A percentile compares a stretch with the other conserved stretches of the same genome.
Conservation (phyloP, 257 asterid genomes). For the Cruciata laevipes region DNA sequence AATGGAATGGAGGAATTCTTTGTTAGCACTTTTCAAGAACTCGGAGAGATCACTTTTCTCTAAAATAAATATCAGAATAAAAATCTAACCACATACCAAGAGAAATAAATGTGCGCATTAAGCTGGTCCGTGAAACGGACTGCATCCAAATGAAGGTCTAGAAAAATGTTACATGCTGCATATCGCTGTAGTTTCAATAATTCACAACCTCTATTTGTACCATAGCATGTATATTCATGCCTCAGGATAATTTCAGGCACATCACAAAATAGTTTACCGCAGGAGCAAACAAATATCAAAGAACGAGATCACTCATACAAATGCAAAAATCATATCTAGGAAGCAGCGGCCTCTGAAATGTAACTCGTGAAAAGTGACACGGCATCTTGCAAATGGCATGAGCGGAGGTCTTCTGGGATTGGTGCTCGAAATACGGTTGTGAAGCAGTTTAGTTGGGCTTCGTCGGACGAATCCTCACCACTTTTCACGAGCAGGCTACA, state of each 20-base stretch:
- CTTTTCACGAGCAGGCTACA: constrained; percentile 46
- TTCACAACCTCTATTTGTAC: not conserved
- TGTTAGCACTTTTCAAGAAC: too few species aligned
- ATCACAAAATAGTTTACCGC: not conserved
- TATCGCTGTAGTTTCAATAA: not conserved
- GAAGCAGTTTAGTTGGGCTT: constrained; percentile 62
- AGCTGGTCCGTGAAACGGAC: not conserved
- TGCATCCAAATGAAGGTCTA: too few species aligned
- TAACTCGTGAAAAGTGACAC: constrained; percentile 17
- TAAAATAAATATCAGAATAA: too few species aligned
- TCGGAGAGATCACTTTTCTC: too few species aligned
- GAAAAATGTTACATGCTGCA: not conserved
- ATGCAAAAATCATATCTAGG: constrained; percentile 6
- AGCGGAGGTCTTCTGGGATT: constrained; percentile 65
- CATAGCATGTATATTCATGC: not conserved
- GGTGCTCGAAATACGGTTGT: constrained; percentile 56
- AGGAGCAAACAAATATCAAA: not conserved
- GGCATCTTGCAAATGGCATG: constrained; percentile 14
- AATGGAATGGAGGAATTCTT: too few species aligned
- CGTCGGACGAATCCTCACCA: constrained; percentile 26
- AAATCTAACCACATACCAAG: too few species aligned
- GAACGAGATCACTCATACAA: not conserved
- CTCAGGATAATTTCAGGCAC: not conserved
- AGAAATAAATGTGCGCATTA: not conserved
- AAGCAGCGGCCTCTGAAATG: constrained; percentile 51